Percentiles rank a stretch among this genome's conserved stretches.
Evolutionary conservation across 305 asterid species (phyloP).

Genomic region (Fraxinus latifolia): DNA sequence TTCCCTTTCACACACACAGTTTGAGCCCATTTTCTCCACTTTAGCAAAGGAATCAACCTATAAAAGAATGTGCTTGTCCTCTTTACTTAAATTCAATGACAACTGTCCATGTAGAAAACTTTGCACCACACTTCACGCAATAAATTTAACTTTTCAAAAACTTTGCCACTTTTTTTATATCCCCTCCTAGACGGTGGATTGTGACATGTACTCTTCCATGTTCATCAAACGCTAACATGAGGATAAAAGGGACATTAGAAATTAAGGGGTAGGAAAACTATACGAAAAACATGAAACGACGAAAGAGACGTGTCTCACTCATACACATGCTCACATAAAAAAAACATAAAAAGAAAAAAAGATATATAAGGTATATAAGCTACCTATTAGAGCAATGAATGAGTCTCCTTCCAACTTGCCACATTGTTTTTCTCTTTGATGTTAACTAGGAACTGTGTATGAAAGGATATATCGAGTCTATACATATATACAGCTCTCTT

Average conservation of each 20-base stretch:
- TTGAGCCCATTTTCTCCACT: conserved; percentile 31
- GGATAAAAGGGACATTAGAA: neutral
- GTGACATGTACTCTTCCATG: neutral
- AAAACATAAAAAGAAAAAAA: neutral
- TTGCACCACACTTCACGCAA: conserved; percentile 35
- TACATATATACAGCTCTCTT: neutral
- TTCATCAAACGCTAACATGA: neutral
- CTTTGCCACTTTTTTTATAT: neutral
- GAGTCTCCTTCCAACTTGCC: conserved; percentile 24
- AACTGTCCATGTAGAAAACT: conserved; percentile 35
- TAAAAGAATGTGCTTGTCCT: conserved; percentile 19
- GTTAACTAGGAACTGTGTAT: neutral
- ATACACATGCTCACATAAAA: neutral
- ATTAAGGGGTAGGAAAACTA: neutral
- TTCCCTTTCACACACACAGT: neutral
- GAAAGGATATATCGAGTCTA: neutral
- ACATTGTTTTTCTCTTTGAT: conserved; percentile 15
- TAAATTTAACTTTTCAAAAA: neutral
- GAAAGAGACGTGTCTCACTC: neutral
- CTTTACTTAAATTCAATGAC: conserved; percentile 34
- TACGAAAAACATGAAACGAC: neutral
- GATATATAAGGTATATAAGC: conserved; percentile 35
- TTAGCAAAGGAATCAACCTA: conserved; percentile 29
- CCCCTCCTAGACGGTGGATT: neutral
- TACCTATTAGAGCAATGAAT: conserved; percentile 29